Percentiles rank a stretch among this genome's conserved stretches.
phyloP scores from a whole-genome alignment of 108 stramenopile genomes.

The Nitzschia sp. region DNA sequence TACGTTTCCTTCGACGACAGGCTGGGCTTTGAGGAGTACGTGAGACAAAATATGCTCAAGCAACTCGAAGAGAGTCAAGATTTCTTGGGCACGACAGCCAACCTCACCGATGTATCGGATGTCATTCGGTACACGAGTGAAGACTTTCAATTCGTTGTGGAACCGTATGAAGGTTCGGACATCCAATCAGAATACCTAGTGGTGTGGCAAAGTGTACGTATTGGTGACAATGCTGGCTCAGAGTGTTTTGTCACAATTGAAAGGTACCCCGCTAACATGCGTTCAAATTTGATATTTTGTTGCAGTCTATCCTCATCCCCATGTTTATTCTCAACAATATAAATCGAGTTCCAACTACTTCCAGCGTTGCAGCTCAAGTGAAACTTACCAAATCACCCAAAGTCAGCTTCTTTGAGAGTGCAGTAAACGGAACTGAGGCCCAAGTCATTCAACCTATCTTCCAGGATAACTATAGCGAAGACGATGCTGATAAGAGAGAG shows the following conservation, averaged over 20 bases:
- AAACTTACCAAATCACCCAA: no score
- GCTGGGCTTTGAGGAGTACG: neutral
- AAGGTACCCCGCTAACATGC: neutral
- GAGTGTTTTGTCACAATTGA: neutral
- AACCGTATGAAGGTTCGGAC: no score
- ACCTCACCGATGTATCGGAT: no score
- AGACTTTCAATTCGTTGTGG: no score
- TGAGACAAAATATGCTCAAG: no score
- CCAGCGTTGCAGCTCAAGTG: neutral
- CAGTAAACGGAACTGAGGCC: neutral
- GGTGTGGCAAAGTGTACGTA: no score
- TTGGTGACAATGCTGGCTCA: neutral
- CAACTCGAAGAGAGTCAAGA: neutral
- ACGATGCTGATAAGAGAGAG: neutral
- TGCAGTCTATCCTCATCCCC: no score
- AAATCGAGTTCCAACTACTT: neutral
- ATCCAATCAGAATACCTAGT: no score
- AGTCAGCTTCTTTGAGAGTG: no score
- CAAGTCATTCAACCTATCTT: slow-evolving; percentile 5
- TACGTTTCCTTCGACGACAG: neutral
- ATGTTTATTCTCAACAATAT: neutral
- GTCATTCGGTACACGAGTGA: no score
- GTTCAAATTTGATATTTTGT: no score
- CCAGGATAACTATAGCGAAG: neutral
- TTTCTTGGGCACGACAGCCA: no score